phyloP scores from a whole-genome alignment of 345 rosid species.

The Euphorbia peplus region DNA sequence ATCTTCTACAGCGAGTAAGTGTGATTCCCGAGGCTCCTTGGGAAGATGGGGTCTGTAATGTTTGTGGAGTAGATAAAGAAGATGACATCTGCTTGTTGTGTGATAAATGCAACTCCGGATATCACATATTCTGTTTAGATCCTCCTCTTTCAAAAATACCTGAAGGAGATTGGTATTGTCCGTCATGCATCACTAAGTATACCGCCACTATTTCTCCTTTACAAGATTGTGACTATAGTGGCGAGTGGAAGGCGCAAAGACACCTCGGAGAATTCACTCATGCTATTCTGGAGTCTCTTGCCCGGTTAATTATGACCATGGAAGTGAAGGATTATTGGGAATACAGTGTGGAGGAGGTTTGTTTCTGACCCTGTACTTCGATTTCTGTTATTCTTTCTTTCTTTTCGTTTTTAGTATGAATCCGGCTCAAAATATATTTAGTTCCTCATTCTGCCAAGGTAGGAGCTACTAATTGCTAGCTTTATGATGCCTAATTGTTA shows the following conservation, averaged over 20 bases:
- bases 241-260: constrained; percentile 13
- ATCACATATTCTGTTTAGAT: constrained; percentile 38
- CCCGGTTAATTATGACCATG: constrained; percentile 18
- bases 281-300: constrained; percentile 18
- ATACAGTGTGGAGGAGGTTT: constrained; percentile 35
- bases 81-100: constrained; percentile 36
- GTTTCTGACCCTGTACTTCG: constrained; percentile 7
- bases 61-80: constrained; percentile 39
- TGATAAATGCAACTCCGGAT: constrained; percentile 40
- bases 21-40: constrained; percentile 38
- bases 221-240: constrained; percentile 20
- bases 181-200: constrained; percentile 20
- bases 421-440: background rate
- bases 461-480: background rate
- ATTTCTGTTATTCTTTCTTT: background rate
- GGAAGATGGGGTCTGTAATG: constrained; percentile 39
- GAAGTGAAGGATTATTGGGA: constrained; percentile 40
- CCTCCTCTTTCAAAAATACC: constrained; percentile 39
- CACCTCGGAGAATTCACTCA: constrained; percentile 24
- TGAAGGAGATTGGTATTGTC: constrained; percentile 47
- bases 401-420: background rate
- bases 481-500: background rate
- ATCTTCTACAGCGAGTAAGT: constrained; percentile 23
- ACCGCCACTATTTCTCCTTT: constrained; percentile 18
- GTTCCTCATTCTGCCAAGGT: background rate